Percentiles rank a stretch among this genome's conserved stretches.
Conservation (phyloP, 225 moss, liverwort and hornwort genomes). For the Asterella californica region DNA sequence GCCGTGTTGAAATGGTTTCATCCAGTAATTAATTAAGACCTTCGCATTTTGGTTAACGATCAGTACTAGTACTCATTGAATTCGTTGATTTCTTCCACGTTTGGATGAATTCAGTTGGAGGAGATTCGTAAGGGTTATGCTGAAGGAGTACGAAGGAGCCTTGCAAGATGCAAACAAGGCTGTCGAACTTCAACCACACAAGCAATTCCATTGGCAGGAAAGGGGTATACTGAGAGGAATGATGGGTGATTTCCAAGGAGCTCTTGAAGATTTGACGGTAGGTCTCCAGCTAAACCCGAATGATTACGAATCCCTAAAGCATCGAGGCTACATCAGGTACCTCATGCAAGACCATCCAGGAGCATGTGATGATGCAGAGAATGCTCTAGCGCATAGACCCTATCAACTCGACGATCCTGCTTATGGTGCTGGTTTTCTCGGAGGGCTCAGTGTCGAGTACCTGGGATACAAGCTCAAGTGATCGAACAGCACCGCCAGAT, state of each 20-base stretch:
- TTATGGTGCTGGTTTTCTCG: slow-evolving; percentile 41
- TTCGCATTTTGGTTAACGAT: no score
- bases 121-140: slow-evolving; percentile 40
- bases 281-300: slow-evolving; percentile 35
- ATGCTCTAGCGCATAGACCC: slow-evolving; percentile 29
- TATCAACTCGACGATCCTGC: slow-evolving; percentile 37
- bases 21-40: no score
- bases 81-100: neutral
- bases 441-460: slow-evolving; percentile 39
- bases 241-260: slow-evolving; percentile 40
- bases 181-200: slow-evolving; percentile 32
- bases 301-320: slow-evolving; percentile 44
- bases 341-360: slow-evolving; percentile 33
- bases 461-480: slow-evolving; percentile 44
- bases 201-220: slow-evolving; percentile 50
- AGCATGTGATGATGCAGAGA: slow-evolving; percentile 42
- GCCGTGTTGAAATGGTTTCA: no score
- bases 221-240: slow-evolving; percentile 44
- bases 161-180: slow-evolving; percentile 40
- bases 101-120: slow-evolving; percentile 33
- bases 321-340: slow-evolving; percentile 35
- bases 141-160: slow-evolving; percentile 44
- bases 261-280: slow-evolving; percentile 32
- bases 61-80: neutral
- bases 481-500: neutral